Base-by-base conservation (phyloP, 345 rosid species). In the Ceriops tagal region DNA sequence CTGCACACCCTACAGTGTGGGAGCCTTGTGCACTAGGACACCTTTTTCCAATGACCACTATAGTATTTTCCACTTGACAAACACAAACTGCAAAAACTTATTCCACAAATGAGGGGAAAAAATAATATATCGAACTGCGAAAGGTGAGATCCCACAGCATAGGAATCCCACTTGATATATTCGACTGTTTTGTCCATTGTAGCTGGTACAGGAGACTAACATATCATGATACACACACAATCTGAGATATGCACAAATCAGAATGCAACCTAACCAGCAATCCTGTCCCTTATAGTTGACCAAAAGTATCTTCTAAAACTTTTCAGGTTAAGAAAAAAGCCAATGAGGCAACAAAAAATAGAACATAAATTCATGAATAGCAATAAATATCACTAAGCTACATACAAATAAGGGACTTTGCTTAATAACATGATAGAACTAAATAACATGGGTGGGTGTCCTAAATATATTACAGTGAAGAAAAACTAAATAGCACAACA, bases 211-310 rank as follows among this genome's bases (percentile, higher is more conserved):
- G 67, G 62, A 63, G 65, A 65, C 80, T 65, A 60, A 64, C 70
- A 27, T 62, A 73, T 69, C 79, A 77, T 34, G 19, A 32, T 6
- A 22, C 2, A 5, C 46, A 61, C 30, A 69, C 3, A 64, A 11
- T 28, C 39, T 20, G 62, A 10, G 32, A 22, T 19, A 28, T 32
- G 21, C 57, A 61, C 21, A 1, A 77, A 77, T 73, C 78, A 66
- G 9, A 78, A 73, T 61, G 55, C 66, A 3, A 1, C 71, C 70
- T 34, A 62, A 77, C 80, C 79, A 77, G 80, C 80, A 56, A 61
- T 34, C n/a, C 26, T 53, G 58, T n/a, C 7, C 6, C 6, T 24
- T 56, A n/a, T 56, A 3, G 26, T 15, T 24, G 30, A 22, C 30
- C 30, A 3, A 21, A 5, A 21, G 10, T 21, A 56, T 24, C 30